These are phyloP conservation scores for Tremella mesenterica DNA, from an alignment of 768 basidiomycete genomes.

Conservation along the genomic window DNA sequence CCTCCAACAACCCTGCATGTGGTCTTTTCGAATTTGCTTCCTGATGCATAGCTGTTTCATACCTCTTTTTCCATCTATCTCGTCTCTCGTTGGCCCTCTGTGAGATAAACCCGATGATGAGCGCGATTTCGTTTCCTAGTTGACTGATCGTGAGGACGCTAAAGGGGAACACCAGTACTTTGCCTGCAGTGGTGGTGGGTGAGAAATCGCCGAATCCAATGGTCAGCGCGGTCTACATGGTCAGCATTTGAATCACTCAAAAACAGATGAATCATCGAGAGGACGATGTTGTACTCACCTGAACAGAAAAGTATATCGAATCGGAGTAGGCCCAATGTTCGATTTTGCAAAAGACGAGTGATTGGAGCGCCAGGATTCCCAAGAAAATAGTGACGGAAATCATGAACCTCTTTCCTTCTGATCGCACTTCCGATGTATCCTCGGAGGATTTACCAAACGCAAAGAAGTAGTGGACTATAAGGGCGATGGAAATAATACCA, in stretches of 20 bases:
- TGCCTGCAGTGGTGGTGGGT: constrained; percentile 25
- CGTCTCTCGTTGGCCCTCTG: constrained; percentile 23
- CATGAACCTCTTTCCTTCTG: constrained; percentile 35
- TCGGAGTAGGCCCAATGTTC: constrained; percentile 43
- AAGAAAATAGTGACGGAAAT: constrained; percentile 31
- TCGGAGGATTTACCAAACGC: constrained; percentile 9
- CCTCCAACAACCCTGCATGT: constrained; percentile 32
- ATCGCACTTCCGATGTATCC: constrained; percentile 15
- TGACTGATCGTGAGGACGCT: constrained; percentile 42
- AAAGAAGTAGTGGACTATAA: constrained; percentile 30
- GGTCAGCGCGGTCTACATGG: constrained; percentile 27
- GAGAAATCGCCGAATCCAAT: constrained; percentile 31
- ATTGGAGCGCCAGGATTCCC: constrained; percentile 35
- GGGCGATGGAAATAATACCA: constrained; percentile 29
- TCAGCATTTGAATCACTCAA: no score
- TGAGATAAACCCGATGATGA: constrained; percentile 40
- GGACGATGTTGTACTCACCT: no score
- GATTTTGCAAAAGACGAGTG: constrained; percentile 39
- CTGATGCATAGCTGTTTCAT: constrained; percentile 30
- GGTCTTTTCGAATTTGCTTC: constrained; percentile 24
- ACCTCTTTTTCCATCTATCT: constrained; percentile 30
- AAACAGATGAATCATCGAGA: no score
- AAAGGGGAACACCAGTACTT: constrained; percentile 37
- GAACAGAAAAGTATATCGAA: constrained; percentile 3
- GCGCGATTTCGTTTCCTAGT: constrained; percentile 38